These are phyloP conservation scores for Podospora bellae-mahoneyi DNA, from an alignment of 495 filamentous ascomycete genomes.

Conservation along the genomic window DNA sequence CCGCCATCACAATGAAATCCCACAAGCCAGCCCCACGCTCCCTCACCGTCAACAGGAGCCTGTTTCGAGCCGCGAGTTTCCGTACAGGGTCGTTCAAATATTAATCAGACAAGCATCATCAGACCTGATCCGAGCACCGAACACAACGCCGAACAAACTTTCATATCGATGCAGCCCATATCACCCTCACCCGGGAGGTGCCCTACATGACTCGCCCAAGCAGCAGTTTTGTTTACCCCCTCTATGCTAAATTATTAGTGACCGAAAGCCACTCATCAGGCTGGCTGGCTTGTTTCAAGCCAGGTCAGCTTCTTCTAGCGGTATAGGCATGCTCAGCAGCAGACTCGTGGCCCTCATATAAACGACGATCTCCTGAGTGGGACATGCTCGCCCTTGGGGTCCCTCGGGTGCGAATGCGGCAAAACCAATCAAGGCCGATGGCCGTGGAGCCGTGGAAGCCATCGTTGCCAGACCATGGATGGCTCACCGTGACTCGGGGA, in stretches of 20 bases:
- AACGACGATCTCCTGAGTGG: neutral
- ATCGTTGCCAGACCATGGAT: neutral
- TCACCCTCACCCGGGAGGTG: neutral
- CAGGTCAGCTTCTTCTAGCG: neutral
- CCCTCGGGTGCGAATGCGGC: neutral
- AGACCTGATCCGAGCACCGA: neutral
- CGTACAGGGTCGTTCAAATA: neutral
- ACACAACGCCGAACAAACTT: neutral
- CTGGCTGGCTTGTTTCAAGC: neutral
- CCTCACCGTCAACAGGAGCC: conserved; percentile 1
- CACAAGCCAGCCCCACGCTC: conserved; percentile 4
- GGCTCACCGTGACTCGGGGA: neutral
- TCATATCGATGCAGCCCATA: neutral
- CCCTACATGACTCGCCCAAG: neutral
- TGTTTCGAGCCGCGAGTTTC: conserved; percentile 6
- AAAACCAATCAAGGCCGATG: neutral
- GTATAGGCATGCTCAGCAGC: neutral
- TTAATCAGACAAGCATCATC: neutral
- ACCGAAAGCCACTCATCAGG: neutral
- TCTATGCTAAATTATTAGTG: neutral
- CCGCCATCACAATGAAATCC: neutral
- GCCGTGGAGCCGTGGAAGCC: neutral
- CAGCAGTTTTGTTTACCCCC: neutral
- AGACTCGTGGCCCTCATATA: neutral
- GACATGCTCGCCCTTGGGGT: neutral